Conservation (phyloP, 208 protist genomes). For the Angomonas desouzai region DNA sequence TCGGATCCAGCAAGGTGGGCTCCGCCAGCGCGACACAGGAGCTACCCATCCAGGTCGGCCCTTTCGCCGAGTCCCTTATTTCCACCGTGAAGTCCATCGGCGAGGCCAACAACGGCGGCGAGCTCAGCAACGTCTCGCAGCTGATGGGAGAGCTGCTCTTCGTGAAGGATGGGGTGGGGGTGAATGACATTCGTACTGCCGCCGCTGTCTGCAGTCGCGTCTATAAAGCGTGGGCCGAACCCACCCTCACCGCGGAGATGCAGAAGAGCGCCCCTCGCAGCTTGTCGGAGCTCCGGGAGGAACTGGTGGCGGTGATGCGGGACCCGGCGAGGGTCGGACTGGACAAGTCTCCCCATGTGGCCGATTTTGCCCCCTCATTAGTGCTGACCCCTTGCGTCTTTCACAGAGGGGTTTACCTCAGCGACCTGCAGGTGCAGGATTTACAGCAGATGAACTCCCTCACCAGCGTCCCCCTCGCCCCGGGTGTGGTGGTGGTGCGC, state of each 20-base stretch:
- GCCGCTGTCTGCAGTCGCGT: slow-evolving; percentile 72
- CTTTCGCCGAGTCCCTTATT: slow-evolving; percentile 46
- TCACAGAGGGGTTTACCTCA: slow-evolving; percentile 60
- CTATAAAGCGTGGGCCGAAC: slow-evolving; percentile 67
- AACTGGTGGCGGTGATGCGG: slow-evolving; percentile 61
- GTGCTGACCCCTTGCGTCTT: slow-evolving; percentile 71
- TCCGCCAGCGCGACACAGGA: slow-evolving; percentile 53
- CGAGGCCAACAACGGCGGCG: slow-evolving; percentile 16
- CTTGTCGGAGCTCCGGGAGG: slow-evolving; percentile 58
- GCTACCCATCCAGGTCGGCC: slow-evolving; percentile 68
- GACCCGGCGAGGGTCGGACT: slow-evolving; percentile 21
- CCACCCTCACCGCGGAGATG: slow-evolving; percentile 53
- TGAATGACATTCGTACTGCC: slow-evolving; percentile 62
- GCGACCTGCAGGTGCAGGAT: slow-evolving; percentile 52
- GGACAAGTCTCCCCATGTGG: slow-evolving; percentile 10
- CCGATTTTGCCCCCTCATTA: slow-evolving; percentile 60
- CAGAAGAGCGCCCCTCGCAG: slow-evolving; percentile 39
- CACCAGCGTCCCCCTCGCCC: slow-evolving; percentile 25
- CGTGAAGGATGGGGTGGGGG: slow-evolving; percentile 69
- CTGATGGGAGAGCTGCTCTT: slow-evolving; percentile 78
- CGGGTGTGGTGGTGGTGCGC: slow-evolving; percentile 72
- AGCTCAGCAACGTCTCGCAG: slow-evolving; percentile 53
- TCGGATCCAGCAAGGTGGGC: slow-evolving; percentile 19
- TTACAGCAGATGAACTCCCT: slow-evolving; percentile 1
- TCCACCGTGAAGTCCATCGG: slow-evolving; percentile 22